Base-by-base conservation (phyloP, 2,329 filamentous ascomycete genomes). In the Penicillium sp. region DNA sequence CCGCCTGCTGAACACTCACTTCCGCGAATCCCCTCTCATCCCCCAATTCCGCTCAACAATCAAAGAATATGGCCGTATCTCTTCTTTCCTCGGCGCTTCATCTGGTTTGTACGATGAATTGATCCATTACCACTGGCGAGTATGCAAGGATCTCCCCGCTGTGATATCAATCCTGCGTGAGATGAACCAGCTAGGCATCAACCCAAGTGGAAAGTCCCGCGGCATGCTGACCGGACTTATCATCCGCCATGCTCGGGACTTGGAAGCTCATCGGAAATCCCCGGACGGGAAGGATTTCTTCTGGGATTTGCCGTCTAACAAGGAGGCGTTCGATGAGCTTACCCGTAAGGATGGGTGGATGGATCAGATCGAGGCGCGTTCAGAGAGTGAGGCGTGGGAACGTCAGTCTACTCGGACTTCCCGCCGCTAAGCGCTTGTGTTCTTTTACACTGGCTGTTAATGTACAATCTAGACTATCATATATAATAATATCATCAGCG, bases 31-130 rank as follows among this genome's bases (percentile, higher is more conserved):
- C 1, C 70, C 66, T 4, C 69, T 77, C 25, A 71, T 76, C 53
- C 61, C 69, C n/a, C 69, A 77, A 56, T 72, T 80, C 50, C 73
- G 77, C 12, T 67, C 75, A 10, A 71, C 68, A 0, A 75, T 80
- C 59, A 75, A 74, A 54, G 65, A 70, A 2, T 71, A 77, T 6
- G 78, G 78, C 10, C 71, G 74, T 4, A 67, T 71, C 15, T 77
- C 75, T n/a, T 70, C 75, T 23, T 66, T 80, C n/a, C 71, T 80
- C 5, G 78, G 76, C 13, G 71, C 73, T 15, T 77, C 74, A 8
- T 70, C 71, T 1, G 69, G 68, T 2, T 71, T 81, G 23, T 80
- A 76, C 65, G 78, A 80, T 59, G 77, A 78, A 42, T 64, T 79
- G 58, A 71, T 81, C 31, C 68, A 70, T 40, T 75, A 77, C 57